phyloP scores from a whole-genome alignment of 2,329 filamentous ascomycete genomes.

The Ophiosphaerella herpotricha region DNA sequence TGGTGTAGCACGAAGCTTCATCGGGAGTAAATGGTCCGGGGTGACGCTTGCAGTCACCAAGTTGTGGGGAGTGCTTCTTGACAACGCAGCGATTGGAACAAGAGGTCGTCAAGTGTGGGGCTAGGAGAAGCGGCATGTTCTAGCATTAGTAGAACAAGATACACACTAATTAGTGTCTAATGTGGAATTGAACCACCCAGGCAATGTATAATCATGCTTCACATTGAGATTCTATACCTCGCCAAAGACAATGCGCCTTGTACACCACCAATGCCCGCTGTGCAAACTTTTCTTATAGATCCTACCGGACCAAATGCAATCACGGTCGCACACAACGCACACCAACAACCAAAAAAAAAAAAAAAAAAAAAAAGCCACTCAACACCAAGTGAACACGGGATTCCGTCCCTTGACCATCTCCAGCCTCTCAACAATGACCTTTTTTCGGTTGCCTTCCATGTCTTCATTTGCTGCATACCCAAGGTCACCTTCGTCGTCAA shows the following conservation, averaged over 20 bases:
- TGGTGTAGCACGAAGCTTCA: slow-evolving; percentile 2
- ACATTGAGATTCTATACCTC: background rate
- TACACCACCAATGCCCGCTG: slow-evolving; percentile 14
- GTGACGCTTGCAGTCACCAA: slow-evolving; percentile 9
- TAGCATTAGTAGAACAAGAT: too few species aligned
- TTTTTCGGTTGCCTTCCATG: slow-evolving; percentile 87
- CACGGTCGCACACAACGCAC: slow-evolving; percentile 2
- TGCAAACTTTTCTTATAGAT: slow-evolving; percentile 3
- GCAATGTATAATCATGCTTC: too few species aligned
- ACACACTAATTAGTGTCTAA: too few species aligned
- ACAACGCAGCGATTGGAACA: too few species aligned
- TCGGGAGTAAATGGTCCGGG: slow-evolving; percentile 18
- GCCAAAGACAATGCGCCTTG: slow-evolving; percentile 7
- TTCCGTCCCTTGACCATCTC: slow-evolving; percentile 95
- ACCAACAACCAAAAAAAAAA: slow-evolving; percentile 3
- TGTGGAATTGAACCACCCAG: too few species aligned
- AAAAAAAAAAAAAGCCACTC: slow-evolving; percentile 22
- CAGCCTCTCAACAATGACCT: slow-evolving; percentile 94
- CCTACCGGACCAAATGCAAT: too few species aligned
- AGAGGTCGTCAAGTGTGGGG: too few species aligned
- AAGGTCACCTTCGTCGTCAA: slow-evolving; percentile 81
- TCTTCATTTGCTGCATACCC: slow-evolving; percentile 93
- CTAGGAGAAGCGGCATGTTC: too few species aligned
- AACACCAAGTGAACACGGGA: slow-evolving; percentile 98
- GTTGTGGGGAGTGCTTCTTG: too few species aligned